Conservation (phyloP, 1,284 basidiomycete species). For the Rhodotorula sp. region DNA sequence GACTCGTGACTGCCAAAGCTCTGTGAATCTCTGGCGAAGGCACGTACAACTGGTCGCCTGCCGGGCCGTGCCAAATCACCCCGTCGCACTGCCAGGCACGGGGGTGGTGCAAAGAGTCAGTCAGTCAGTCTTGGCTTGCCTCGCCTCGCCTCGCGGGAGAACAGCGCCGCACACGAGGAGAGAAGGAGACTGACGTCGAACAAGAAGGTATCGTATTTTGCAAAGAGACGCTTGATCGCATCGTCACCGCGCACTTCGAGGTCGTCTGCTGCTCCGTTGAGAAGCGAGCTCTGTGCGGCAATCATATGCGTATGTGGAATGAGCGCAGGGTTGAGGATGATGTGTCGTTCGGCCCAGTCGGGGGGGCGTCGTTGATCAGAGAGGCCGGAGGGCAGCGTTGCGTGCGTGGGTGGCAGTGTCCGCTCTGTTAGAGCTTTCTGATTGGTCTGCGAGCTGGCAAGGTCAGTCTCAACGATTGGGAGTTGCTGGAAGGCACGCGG, state of each 20-base stretch:
- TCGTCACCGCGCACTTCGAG: neutral
- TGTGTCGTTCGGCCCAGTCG: too few species aligned
- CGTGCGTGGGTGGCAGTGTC: too few species aligned
- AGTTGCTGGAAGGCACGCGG: too few species aligned
- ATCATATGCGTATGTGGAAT: neutral
- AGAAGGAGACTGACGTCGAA: slow-evolving; percentile 20
- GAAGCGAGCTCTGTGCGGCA: neutral
- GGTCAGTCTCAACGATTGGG: too few species aligned
- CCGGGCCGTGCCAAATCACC: slow-evolving; percentile 50
- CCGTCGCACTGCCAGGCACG: slow-evolving; percentile 59
- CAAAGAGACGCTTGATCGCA: slow-evolving; percentile 49
- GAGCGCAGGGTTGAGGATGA: neutral
- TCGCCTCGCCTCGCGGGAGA: too few species aligned
- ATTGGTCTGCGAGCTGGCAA: too few species aligned
- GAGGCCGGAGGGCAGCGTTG: neutral
- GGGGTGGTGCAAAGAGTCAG: neutral
- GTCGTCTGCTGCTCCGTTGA: neutral
- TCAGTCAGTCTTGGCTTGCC: too few species aligned
- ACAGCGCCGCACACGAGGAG: neutral
- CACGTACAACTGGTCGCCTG: slow-evolving; percentile 28
- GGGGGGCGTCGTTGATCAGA: too few species aligned
- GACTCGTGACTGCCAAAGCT: too few species aligned
- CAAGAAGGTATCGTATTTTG: slow-evolving; percentile 67
- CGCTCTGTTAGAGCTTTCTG: neutral
- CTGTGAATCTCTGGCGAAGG: too few species aligned